Conservation (phyloP, 192 early-diverging fungal genomes). For the Pilaira anomala region DNA sequence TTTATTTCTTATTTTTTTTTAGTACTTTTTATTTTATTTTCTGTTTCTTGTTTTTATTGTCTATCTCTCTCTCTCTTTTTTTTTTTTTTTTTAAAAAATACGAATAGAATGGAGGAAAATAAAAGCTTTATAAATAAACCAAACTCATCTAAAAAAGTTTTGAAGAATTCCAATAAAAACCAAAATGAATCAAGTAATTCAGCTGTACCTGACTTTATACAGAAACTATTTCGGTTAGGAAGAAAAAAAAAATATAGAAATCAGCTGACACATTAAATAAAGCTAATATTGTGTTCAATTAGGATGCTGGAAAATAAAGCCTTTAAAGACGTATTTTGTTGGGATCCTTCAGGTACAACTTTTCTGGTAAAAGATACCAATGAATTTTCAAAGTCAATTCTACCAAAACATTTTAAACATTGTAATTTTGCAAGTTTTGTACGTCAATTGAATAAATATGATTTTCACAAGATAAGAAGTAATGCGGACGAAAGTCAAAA, state of each 20-base stretch:
- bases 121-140: no score
- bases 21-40: no score
- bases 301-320: slow-evolving; percentile 70
- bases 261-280: neutral
- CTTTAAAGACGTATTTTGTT: slow-evolving; percentile 52
- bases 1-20: no score
- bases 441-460: slow-evolving; percentile 76
- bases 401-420: slow-evolving; percentile 72
- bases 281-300: slow-evolving; percentile 2
- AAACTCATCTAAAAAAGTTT: no score
- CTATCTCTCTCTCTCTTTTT: no score
- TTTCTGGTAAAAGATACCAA: slow-evolving; percentile 73
- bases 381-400: slow-evolving; percentile 62
- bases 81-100: no score
- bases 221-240: slow-evolving; percentile 22
- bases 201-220: slow-evolving; percentile 23
- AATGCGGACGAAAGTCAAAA: slow-evolving; percentile 45
- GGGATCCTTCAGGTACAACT: slow-evolving; percentile 60
- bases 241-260: neutral
- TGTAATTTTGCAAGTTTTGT: slow-evolving; percentile 69
- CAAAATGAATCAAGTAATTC: neutral
- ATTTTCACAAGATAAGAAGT: slow-evolving; percentile 68
- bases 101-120: no score
- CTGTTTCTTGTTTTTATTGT: no score
- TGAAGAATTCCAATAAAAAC: neutral